Percentiles rank a stretch among this genome's conserved stretches.
Conservation (phyloP, 2,329 filamentous ascomycete genomes). For the Phaeosphaeria sp. region DNA sequence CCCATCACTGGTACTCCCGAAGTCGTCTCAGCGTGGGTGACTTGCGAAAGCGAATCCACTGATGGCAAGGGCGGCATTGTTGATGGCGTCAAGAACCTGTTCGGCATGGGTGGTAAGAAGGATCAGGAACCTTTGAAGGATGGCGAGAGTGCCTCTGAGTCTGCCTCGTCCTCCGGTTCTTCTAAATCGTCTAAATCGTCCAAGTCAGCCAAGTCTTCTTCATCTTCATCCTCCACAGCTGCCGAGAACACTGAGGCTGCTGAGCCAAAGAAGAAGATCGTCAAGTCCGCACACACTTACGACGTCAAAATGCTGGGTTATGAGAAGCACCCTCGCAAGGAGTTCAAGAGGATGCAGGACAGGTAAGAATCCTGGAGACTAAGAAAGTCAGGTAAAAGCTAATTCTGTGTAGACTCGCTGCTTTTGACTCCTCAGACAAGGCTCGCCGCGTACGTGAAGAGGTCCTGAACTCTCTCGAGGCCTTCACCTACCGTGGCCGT, state of each 20-base stretch:
- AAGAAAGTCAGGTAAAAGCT: constrained; percentile 7
- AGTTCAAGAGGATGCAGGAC: constrained; percentile 67
- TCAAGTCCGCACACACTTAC: constrained; percentile 61
- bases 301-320: constrained; percentile 56
- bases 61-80: constrained; percentile 82
- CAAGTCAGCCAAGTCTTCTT: constrained; percentile 49
- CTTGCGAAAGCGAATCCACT: constrained; percentile 78
- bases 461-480: constrained; percentile 89
- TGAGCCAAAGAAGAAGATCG: constrained; percentile 59
- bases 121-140: constrained; percentile 76
- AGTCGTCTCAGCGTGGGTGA: constrained; percentile 75
- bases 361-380: constrained; percentile 38
- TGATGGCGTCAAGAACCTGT: constrained; percentile 93
- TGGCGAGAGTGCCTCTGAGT: constrained; percentile 47
- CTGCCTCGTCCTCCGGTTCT: constrained; percentile 54
- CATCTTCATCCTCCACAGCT: constrained; percentile 55
- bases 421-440: constrained; percentile 86
- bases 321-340: constrained; percentile 65
- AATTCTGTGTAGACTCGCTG: constrained; percentile 66
- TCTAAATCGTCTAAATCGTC: neutral
- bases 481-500: constrained; percentile 86
- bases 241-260: constrained; percentile 56
- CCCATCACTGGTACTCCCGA: constrained; percentile 80
- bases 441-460: constrained; percentile 81
- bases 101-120: constrained; percentile 92